Conservation (phyloP, 768 basidiomycete genomes). For the Megacollybia marginata region DNA sequence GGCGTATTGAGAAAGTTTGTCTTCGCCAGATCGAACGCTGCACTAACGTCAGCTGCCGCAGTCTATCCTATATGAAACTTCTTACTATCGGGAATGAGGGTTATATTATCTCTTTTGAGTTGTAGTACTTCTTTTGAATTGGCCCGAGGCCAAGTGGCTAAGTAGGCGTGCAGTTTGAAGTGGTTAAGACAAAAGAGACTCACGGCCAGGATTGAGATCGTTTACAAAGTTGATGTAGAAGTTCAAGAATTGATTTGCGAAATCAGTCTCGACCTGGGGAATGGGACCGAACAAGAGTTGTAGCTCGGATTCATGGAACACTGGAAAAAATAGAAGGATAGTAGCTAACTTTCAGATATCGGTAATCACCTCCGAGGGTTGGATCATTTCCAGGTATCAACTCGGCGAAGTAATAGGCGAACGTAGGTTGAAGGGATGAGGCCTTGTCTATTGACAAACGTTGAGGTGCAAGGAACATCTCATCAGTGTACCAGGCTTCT, state of each 20-base stretch:
- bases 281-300: conserved; percentile 41
- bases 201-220: conserved; percentile 50
- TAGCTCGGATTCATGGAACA: conserved; percentile 44
- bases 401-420: conserved; percentile 48
- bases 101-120: conserved; percentile 44
- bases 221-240: conserved; percentile 52
- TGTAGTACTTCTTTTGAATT: conserved; percentile 36
- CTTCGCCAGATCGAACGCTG: conserved; percentile 36
- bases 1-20: conserved; percentile 34
- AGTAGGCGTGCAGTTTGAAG: background rate
- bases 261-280: conserved; percentile 31
- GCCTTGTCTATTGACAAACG: conserved; percentile 44
- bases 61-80: background rate
- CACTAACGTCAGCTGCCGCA: background rate
- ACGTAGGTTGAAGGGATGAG: conserved; percentile 38
- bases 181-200: conserved; percentile 6
- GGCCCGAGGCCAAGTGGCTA: conserved; percentile 43
- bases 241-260: conserved; percentile 40
- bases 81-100: conserved; percentile 45
- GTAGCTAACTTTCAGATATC: background rate
- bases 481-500: conserved; percentile 50
- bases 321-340: conserved; percentile 15
- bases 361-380: conserved; percentile 37
- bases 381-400: conserved; percentile 49
- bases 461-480: conserved; percentile 46